These are phyloP conservation scores for Dalbergia cochinchinensis DNA, from an alignment of 306 rosid genomes.

Conservation along the genomic window DNA sequence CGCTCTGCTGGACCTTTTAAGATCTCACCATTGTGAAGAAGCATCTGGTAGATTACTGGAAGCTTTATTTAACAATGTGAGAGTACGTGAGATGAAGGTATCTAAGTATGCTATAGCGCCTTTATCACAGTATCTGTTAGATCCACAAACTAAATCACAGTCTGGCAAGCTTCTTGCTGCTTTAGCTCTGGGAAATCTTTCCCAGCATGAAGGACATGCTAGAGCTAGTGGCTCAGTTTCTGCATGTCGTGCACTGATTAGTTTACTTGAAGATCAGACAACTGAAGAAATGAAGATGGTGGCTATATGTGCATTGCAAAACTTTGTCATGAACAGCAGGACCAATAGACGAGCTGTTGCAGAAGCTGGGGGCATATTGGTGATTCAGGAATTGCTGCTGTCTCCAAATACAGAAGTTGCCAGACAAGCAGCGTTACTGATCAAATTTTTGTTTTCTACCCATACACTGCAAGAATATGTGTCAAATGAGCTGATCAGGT, in stretches of 20 bases:
- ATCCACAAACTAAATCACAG: slow-evolving; percentile 87
- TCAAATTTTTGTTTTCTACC: slow-evolving; percentile 89
- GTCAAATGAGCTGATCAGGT: slow-evolving; percentile 95
- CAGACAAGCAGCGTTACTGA: slow-evolving; percentile 86
- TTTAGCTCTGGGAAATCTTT: slow-evolving; percentile 90
- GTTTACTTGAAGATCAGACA: slow-evolving; percentile 94
- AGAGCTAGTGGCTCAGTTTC: slow-evolving; percentile 87
- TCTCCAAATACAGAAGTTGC: slow-evolving; percentile 83
- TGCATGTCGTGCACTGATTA: slow-evolving; percentile 93
- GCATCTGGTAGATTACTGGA: slow-evolving; percentile 87
- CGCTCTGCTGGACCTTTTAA: slow-evolving; percentile 81
- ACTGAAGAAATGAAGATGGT: slow-evolving; percentile 98
- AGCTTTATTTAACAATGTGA: slow-evolving; percentile 86
- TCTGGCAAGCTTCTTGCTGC: slow-evolving; percentile 94
- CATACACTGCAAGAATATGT: slow-evolving; percentile 96
- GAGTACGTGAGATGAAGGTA: slow-evolving; percentile 90
- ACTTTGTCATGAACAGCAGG: slow-evolving; percentile 96
- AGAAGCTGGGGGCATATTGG: slow-evolving; percentile 97
- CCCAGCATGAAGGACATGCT: slow-evolving; percentile 90
- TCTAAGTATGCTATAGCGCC: slow-evolving; percentile 94
- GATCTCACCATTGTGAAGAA: slow-evolving; percentile 97
- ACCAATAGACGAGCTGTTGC: slow-evolving; percentile 98
- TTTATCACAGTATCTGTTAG: slow-evolving; percentile 88
- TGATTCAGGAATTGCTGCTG: slow-evolving; percentile 89
- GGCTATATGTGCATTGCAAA: slow-evolving; percentile 93